Evolutionary conservation across 2,329 filamentous ascomycete genomes (phyloP), one percentile per base, ranked within the genome.

Genomic region (Fusarium sp.): DNA sequence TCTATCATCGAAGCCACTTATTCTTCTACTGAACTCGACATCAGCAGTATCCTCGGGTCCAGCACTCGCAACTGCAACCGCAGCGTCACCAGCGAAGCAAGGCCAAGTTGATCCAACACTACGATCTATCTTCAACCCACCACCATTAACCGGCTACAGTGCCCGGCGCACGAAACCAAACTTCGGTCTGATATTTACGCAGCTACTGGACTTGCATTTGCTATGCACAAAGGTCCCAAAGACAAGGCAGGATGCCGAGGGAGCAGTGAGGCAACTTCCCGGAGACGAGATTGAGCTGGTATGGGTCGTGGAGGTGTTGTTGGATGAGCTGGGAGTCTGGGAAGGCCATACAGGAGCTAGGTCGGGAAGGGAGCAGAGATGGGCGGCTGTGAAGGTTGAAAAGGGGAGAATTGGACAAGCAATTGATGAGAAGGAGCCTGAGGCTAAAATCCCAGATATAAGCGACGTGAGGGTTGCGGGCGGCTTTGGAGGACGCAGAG

Each of bases 1-100:
- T 14, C 72, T 84, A 28, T 62, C 81, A 13, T 81, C 82, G 17
- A 83, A 79, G 18, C 85, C 88, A 4, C 83, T 91, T 11, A 81
- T 90, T 36, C 78, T 91, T 66, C 80, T 91, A 5, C 83, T 90
- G 63, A 91, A 91, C 81, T 85, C 85, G 0, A 88, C 86, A 3
- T 83, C 69, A 15, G 38, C 69, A 20, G 60, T 66, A n/a, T 50
- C 65, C 14, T 55, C 54, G 22, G 67, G 54, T 17, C 45, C 66
- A 32, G 44, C 62, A 9, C 36, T 52, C 24, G 30, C 44, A 32
- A 36, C 45, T 18, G 36, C 58, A 58, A 51, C 45, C 26, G 39
- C 62, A 59, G 51, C 65, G 41, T 61, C 66, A 39, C 36, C 61
- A 36, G 20, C 52, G 28, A 77, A 58, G 38, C 62, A 64, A 26